Conservation (phyloP, 1,284 basidiomycete species). For the Takashimella tepidaria region DNA sequence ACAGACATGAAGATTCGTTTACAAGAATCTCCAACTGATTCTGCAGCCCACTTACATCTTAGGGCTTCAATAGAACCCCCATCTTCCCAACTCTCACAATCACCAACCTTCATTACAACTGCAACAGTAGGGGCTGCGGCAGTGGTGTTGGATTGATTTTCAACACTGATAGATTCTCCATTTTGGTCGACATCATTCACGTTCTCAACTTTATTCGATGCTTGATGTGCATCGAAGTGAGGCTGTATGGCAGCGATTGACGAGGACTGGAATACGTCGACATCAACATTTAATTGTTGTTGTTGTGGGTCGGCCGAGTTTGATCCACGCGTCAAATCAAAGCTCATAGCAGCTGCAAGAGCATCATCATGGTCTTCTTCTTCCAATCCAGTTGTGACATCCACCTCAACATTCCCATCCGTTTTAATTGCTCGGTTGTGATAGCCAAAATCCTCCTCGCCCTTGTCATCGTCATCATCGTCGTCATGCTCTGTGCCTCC, state of each 20-base stretch:
- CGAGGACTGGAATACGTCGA: not conserved
- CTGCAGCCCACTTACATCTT: constrained; percentile 18
- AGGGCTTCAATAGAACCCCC: constrained; percentile 9
- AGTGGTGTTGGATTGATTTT: too few relatives aligned
- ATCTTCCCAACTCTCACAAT: not conserved
- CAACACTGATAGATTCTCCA: too few relatives aligned
- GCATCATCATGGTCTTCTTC: constrained; percentile 2
- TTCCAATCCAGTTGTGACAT: too few relatives aligned
- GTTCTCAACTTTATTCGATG: too few relatives aligned
- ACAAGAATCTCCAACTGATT: not conserved
- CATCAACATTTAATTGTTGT: too few relatives aligned
- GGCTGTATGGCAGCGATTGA: too few relatives aligned
- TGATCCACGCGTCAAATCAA: too few relatives aligned
- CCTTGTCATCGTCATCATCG: constrained; percentile 7
- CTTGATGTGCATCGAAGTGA: too few relatives aligned
- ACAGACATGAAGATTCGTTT: not conserved
- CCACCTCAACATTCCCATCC: constrained; percentile 2
- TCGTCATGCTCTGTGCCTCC: constrained; percentile 7
- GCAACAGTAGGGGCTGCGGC: too few relatives aligned
- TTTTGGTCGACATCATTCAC: too few relatives aligned
- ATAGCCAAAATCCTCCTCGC: not conserved
- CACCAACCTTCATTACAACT: not conserved
- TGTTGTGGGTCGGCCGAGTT: too few relatives aligned
- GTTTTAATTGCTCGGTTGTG: too few relatives aligned
- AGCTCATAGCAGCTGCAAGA: not conserved